phyloP scores from a whole-genome alignment of 2,329 filamentous ascomycete genomes.

The Corniculantispora saksenae region DNA sequence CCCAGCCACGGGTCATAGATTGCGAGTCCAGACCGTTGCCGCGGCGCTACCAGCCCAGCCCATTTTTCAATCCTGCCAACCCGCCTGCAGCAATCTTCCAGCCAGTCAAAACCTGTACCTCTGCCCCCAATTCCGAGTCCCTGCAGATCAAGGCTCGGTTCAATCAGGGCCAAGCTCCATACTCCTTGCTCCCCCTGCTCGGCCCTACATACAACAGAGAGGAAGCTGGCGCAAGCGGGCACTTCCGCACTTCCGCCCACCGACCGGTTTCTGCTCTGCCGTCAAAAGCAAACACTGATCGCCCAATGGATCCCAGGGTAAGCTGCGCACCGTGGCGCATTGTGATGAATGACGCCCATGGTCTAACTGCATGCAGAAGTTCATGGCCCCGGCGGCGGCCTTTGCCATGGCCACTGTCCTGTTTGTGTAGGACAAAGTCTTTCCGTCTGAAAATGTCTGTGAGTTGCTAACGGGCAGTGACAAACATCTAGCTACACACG shows the following conservation, averaged over 20 bases:
- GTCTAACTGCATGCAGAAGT: constrained; percentile 34
- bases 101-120: neutral
- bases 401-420: constrained; percentile 56
- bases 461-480: neutral
- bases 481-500: constrained; percentile 38
- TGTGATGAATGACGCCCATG: neutral
- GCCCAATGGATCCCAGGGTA: constrained; percentile 5
- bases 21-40: constrained; percentile 22
- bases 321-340: neutral
- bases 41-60: constrained; percentile 18
- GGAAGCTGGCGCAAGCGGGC: too few relatives aligned
- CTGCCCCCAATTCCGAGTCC: neutral
- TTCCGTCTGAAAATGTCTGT: constrained; percentile 20
- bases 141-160: neutral
- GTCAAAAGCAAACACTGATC: too few relatives aligned
- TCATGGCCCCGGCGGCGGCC: constrained; percentile 53
- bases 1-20: constrained; percentile 18
- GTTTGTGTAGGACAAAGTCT: constrained; percentile 41
- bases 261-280: too few relatives aligned
- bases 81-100: neutral
- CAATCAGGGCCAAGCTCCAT: neutral
- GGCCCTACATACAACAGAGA: too few relatives aligned
- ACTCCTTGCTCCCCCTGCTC: too few relatives aligned
- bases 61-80: neutral
- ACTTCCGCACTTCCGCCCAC: neutral